These are phyloP conservation scores for Paramecium octaurelia DNA, from an alignment of 73 alveolate species.

Conservation along the genomic window DNA sequence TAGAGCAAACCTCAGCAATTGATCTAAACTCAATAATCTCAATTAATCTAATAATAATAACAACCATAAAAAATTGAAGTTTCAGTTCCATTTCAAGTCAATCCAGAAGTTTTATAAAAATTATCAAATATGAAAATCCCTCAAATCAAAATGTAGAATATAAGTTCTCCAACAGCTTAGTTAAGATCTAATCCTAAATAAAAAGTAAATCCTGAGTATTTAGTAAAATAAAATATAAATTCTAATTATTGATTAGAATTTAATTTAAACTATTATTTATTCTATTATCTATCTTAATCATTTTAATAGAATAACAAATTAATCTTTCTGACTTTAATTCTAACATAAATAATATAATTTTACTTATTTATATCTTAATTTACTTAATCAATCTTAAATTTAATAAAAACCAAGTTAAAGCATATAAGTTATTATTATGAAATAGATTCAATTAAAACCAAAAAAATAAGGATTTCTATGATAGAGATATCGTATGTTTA, in stretches of 20 bases:
- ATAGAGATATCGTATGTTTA: no score
- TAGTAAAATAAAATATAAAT: not conserved
- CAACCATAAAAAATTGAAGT: conserved; percentile 18
- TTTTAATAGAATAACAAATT: not conserved
- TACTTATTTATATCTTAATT: not conserved
- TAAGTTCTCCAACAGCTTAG: conserved; percentile 37
- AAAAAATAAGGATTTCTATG: no score
- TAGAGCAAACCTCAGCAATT: not conserved
- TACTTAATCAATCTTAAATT: not conserved
- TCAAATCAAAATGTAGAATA: not conserved
- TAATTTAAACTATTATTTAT: not conserved
- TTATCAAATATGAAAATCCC: conserved; percentile 32
- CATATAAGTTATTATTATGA: not conserved
- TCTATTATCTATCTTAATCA: not conserved
- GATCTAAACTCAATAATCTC: not conserved
- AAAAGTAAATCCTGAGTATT: not conserved
- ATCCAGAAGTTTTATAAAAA: not conserved
- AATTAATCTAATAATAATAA: not conserved
- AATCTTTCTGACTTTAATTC: not conserved
- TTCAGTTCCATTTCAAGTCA: conserved; percentile 13
- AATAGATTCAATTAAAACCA: no score
- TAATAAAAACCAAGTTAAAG: not conserved
- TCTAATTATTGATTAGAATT: not conserved
- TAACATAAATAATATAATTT: not conserved
- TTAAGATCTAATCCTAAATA: conserved; percentile 22